Evolutionary conservation across 2,329 filamentous ascomycete species (phyloP).

Genomic region (Pseudocercospora ulei): DNA sequence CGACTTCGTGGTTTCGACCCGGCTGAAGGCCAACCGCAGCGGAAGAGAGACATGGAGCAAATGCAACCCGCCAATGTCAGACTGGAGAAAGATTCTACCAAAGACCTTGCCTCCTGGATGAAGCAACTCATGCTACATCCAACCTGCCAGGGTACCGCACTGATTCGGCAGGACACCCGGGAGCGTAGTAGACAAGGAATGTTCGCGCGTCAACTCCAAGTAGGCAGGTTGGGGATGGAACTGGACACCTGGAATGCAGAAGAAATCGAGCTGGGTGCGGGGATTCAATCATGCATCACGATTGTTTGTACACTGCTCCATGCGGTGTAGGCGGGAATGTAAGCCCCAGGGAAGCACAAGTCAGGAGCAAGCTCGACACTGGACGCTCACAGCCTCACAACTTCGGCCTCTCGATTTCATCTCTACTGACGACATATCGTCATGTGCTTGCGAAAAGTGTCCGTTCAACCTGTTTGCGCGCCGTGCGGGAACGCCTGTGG

Average conservation of each 20-base stretch:
- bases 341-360: too few species aligned
- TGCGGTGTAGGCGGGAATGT: too few species aligned
- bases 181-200: constrained; percentile 1
- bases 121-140: constrained; percentile 8
- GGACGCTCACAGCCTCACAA: too few species aligned
- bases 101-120: constrained; percentile 1
- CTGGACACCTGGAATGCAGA: constrained; percentile 6
- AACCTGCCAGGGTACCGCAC: constrained; percentile 2
- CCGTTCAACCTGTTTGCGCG: too few species aligned
- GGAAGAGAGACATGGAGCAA: neutral
- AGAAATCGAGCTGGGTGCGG: neutral
- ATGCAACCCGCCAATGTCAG: neutral
- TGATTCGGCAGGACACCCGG: constrained; percentile 2
- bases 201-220: too few species aligned
- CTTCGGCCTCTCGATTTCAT: too few species aligned
- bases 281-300: too few species aligned
- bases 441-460: too few species aligned
- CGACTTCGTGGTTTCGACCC: constrained; percentile 3
- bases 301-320: constrained; percentile 7
- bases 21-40: neutral
- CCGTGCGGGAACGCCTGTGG: too few species aligned
- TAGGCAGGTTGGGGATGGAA: constrained; percentile 7
- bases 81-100: constrained; percentile 1
- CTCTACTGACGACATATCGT: too few species aligned
- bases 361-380: too few species aligned